Evolutionary conservation across 306 rosid species (phyloP), one percentile per base, ranked within the genome.

Genomic region (Prinsepia uniflora): DNA sequence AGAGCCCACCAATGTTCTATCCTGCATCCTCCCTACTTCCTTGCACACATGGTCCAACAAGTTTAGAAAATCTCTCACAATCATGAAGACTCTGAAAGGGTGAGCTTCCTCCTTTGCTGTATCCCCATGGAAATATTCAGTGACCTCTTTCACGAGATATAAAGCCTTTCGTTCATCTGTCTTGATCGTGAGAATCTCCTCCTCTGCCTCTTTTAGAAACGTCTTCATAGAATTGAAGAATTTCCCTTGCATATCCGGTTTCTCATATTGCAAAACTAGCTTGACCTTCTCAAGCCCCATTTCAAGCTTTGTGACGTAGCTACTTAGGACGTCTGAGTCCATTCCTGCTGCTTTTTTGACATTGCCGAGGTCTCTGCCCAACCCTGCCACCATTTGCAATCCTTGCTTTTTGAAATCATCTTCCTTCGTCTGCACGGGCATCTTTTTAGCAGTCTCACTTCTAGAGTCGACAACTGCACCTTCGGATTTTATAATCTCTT

Each of bases 401-500:
- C 99, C 99, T 77, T 94, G 90, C 83, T 87, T 94, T 83, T 76
- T 84, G 64, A 94, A 94, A 65, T 87, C 88, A 5, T 87, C 95
- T 67, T 86, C 97, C 49, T 83, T 84, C 13, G 72, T 80, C 65
- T 78, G 85, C 49, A 79, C 46, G 47, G 84, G 84, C 67, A 80
- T 59, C 66, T 77, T 80, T 75, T 76, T 88, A 66, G 45, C 82
- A 76, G 61, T 81, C 59, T 68, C 90, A n/a, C 81, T 85, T 57
- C 81, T 77, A 43, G 88, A 74, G 63, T 85, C 96, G 59, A 83
- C 82, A 58, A 76, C 83, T 14, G 78, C 80, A 76, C 88, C 96
- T 91, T 94, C 97, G 0, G 97, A 82, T 81, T 94, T 87, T 70
- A 91, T 91, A 65, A 94, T 94, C 91, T 94, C 99, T 84, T 94